phyloP scores from a whole-genome alignment of 441 rosid genomes.

The Brassica hybrid region DNA sequence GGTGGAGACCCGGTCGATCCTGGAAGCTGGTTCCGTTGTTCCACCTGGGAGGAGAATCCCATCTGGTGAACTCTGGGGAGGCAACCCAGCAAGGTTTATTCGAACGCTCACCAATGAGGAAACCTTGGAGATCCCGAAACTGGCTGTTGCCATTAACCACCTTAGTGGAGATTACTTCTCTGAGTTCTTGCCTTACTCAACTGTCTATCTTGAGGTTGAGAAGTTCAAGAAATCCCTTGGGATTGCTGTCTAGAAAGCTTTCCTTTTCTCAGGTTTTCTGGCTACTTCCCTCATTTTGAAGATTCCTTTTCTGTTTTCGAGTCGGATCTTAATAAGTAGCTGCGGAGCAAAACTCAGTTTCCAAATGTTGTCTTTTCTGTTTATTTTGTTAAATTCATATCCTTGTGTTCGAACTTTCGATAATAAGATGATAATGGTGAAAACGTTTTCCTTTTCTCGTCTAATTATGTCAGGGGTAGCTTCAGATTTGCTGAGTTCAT shows the following conservation, averaged over 20 bases:
- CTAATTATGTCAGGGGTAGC: no score
- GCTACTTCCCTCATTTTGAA: no score
- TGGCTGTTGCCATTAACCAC: conserved; percentile 93
- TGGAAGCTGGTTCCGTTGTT: conserved; percentile 98
- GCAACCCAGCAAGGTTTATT: conserved; percentile 94
- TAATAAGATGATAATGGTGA: no score
- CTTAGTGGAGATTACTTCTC: conserved; percentile 77
- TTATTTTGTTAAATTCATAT: no score
- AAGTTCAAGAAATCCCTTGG: conserved; percentile 84
- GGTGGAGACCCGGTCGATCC: conserved; percentile 88
- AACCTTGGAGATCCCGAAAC: conserved; percentile 90
- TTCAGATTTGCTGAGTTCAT: no score
- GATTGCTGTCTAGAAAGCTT: conserved; percentile 56
- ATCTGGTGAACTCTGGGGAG: conserved; percentile 97
- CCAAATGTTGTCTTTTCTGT: no score
- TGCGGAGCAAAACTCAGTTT: no score
- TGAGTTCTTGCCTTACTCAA: conserved; percentile 42
- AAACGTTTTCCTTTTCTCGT: no score
- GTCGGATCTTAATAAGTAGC: no score
- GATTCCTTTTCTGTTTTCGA: no score
- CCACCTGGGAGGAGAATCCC: conserved; percentile 99
- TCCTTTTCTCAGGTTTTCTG: no score
- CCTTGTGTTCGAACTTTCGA: no score
- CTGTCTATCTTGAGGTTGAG: conserved; percentile 93
- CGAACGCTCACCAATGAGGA: conserved; percentile 88